Percentiles rank a stretch among this genome's conserved stretches.
Evolutionary conservation across 2,329 filamentous ascomycete species (phyloP).

Genomic region (Phialophora verrucosa): DNA sequence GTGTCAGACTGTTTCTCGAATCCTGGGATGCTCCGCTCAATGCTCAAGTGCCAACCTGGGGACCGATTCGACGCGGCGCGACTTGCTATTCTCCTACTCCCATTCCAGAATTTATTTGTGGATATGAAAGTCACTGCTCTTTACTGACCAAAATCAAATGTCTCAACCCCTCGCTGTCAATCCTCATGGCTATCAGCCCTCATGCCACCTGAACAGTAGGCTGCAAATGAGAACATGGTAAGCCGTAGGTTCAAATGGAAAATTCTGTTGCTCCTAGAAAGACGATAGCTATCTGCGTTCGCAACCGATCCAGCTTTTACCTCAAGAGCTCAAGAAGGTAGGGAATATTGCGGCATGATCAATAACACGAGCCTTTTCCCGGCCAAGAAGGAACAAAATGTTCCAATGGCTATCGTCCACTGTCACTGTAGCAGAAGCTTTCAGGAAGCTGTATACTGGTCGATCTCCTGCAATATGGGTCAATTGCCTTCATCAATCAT

Average conservation of each 20-base stretch:
- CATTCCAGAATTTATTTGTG: neutral
- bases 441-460: no score
- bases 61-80: slow-evolving; percentile 13
- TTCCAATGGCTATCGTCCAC: no score
- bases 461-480: no score
- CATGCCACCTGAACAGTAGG: neutral
- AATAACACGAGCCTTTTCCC: no score
- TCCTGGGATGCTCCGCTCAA: no score
- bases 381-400: no score
- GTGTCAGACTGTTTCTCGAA: slow-evolving; percentile 29
- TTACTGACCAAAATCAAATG: neutral
- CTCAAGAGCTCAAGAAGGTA: slow-evolving; percentile 73
- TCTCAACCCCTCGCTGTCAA: neutral
- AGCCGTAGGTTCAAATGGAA: slow-evolving; percentile 9
- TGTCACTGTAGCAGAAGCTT: no score
- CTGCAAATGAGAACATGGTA: neutral
- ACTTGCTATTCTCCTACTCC: slow-evolving; percentile 39
- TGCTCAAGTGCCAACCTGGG: no score
- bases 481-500: no score
- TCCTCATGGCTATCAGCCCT: neutral
- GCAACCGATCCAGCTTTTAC: slow-evolving; percentile 82
- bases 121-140: neutral
- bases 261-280: slow-evolving; percentile 59
- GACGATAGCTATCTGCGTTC: slow-evolving; percentile 80
- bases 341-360: slow-evolving; percentile 68